Base-by-base conservation (phyloP, 2,329 filamentous ascomycete species). In the Aspergillus spinulosporus region DNA sequence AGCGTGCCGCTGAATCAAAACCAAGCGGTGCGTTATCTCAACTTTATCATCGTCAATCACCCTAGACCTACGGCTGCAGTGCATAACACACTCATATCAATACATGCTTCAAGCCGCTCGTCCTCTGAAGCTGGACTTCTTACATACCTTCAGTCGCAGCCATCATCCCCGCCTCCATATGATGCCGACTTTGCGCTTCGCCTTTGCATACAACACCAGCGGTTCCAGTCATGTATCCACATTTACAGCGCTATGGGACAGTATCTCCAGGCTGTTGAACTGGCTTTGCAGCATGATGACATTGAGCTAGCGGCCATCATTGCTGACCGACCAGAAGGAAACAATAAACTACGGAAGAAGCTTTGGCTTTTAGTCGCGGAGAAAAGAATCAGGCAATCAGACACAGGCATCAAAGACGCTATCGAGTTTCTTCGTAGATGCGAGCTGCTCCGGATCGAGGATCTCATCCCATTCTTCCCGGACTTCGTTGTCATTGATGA, bases 401-500 rank as follows among this genome's bases (percentile, higher is more conserved):
- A 86, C 5, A 88, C 88, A 57, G 90, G 91, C 50, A 97, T 97
- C 80, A 97, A 91, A 75, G 84, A 88, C 32, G 94, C 94, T 2
- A 96, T 99, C 63, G 90, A 95, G 59, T 97, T 99, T 68, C 82
- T 97, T 9, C 90, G 91, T 64, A 87, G 91, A 7, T 97, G 93
- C 71, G 92, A 97, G 59, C 81, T 97, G 9, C 84, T 99, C 48
- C 88, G 89, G 61, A 99, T 99, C 62, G 94, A 99, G 76, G 94
- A 99, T 68, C 77, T 99, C 31, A 97, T 99, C 40, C 94, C 94
- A 0, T 97, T 99, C 79, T 99, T 99, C 76, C 94, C 94, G 0
- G 94, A 99, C 72, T 99, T 99, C 70, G 92, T 97, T 26, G 89
- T 97, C 50, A 97, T 99, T 60, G 94, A 99, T 70, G 94, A 97